Conservation (phyloP, 805 yeast genomes). For the Saturnispora ahearnii region DNA sequence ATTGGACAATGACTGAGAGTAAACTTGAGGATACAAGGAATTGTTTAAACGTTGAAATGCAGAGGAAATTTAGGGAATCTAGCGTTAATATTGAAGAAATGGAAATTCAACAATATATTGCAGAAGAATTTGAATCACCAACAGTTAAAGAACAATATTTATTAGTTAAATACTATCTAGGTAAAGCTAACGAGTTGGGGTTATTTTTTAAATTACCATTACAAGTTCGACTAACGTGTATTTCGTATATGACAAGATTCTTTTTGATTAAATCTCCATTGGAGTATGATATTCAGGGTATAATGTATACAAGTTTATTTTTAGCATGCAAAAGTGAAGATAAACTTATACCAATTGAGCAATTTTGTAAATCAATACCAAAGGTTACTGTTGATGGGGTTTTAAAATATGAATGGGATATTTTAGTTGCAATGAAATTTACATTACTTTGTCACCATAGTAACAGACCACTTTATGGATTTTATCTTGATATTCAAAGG, state of each 20-base stretch:
- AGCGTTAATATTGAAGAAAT: constrained; percentile 13
- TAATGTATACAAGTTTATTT: constrained; percentile 74
- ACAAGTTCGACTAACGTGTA: constrained; percentile 81
- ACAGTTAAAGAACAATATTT: constrained; percentile 61
- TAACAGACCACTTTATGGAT: constrained; percentile 84
- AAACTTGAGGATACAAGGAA: constrained; percentile 42
- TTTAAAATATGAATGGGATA: constrained; percentile 67
- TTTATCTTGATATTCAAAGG: constrained; percentile 81
- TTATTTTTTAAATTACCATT: constrained; percentile 74
- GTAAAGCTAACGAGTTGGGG: constrained; percentile 62
- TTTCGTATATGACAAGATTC: constrained; percentile 72
- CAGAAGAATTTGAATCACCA: constrained; percentile 30
- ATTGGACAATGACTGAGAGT: constrained; percentile 74
- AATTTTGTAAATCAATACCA: constrained; percentile 63
- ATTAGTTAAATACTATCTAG: constrained; percentile 62
- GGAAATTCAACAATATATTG: constrained; percentile 19
- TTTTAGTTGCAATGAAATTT: constrained; percentile 67
- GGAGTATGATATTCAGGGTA: constrained; percentile 79
- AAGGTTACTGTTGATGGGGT: constrained; percentile 60
- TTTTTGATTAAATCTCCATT: constrained; percentile 72
- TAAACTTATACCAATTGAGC: constrained; percentile 74
- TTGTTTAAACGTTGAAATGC: constrained; percentile 49
- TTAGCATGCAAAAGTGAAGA: constrained; percentile 92
- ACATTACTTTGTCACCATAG: constrained; percentile 86
- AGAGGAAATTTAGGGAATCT: constrained; percentile 15